Percentiles rank a stretch among this genome's conserved stretches.
Evolutionary conservation across 2,329 filamentous ascomycete species (phyloP).

Genomic region (Septoria linicola): DNA sequence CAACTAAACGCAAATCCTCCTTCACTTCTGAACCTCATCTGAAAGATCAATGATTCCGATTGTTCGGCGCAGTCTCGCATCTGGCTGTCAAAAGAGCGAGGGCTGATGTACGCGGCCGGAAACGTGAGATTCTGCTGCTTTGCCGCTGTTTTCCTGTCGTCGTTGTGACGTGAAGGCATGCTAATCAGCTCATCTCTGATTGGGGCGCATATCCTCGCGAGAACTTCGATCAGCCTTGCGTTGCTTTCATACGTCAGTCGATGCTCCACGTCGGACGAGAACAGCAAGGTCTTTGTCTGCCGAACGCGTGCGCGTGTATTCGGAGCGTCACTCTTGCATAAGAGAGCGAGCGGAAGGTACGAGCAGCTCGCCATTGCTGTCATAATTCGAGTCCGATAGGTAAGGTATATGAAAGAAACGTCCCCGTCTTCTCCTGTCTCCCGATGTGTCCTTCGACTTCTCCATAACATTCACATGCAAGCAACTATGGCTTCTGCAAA

Average conservation of each 20-base stretch:
- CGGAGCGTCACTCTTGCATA: slow-evolving; percentile 11
- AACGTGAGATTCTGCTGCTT: background rate
- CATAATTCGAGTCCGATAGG: background rate
- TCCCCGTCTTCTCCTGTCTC: background rate
- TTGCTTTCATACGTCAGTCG: slow-evolving; percentile 3
- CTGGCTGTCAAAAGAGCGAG: too few relatives aligned
- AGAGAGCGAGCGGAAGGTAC: background rate
- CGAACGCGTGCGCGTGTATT: too few relatives aligned
- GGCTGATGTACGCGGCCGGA: background rate
- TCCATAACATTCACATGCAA: slow-evolving; percentile 1
- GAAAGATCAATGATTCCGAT: too few relatives aligned
- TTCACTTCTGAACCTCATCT: too few relatives aligned
- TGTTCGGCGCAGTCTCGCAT: too few relatives aligned
- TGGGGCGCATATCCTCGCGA: slow-evolving; percentile 7
- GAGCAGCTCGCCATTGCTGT: slow-evolving; percentile 6
- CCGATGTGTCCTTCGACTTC: background rate
- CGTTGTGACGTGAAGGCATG: slow-evolving; percentile 14
- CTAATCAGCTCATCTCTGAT: slow-evolving; percentile 16
- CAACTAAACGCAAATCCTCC: too few relatives aligned
- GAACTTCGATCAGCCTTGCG: slow-evolving; percentile 8
- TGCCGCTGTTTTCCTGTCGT: slow-evolving; percentile 1
- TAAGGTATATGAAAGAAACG: background rate
- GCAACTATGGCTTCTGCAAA: slow-evolving; percentile 26
- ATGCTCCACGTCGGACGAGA: slow-evolving; percentile 5
- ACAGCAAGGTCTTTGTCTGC: slow-evolving; percentile 5